phyloP scores from a whole-genome alignment of 352 stramenopile genomes.

The Phytophthora pistaciae region DNA sequence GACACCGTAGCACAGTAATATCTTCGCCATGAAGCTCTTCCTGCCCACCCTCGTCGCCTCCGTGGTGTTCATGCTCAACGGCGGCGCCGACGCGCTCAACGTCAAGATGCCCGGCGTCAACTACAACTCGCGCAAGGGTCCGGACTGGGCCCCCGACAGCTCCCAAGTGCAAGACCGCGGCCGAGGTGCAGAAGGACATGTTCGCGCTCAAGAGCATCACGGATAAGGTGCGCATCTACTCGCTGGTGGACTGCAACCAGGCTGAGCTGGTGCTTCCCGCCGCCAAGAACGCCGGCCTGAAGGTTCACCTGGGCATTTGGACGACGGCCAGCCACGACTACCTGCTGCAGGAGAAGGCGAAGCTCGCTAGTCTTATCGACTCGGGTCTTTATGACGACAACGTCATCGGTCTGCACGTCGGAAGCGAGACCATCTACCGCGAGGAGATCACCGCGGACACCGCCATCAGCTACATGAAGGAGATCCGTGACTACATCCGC shows the following conservation, averaged over 20 bases:
- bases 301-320: slow-evolving; percentile 67
- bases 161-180: slow-evolving; percentile 48
- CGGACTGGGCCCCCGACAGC: slow-evolving; percentile 42
- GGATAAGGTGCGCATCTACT: slow-evolving; percentile 70
- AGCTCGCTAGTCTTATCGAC: slow-evolving; percentile 44
- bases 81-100: slow-evolving; percentile 38
- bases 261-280: slow-evolving; percentile 40
- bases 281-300: slow-evolving; percentile 45
- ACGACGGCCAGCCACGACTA: slow-evolving; percentile 38
- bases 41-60: slow-evolving; percentile 14
- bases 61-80: slow-evolving; percentile 19
- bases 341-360: slow-evolving; percentile 44
- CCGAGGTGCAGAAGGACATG: slow-evolving; percentile 30
- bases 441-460: slow-evolving; percentile 47
- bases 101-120: slow-evolving; percentile 69
- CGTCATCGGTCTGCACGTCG: slow-evolving; percentile 57
- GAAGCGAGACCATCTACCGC: slow-evolving; percentile 72
- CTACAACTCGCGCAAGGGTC: slow-evolving; percentile 67
- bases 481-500: slow-evolving; percentile 49
- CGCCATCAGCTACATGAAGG: slow-evolving; percentile 55
- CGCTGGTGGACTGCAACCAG: slow-evolving; percentile 53
- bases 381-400: slow-evolving; percentile 47
- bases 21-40: slow-evolving; percentile 31
- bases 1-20: not conserved
- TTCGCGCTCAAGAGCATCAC: slow-evolving; percentile 39